Evolutionary conservation across 164 flowering plant species (phyloP).

Genomic region (Malania oleifera): DNA sequence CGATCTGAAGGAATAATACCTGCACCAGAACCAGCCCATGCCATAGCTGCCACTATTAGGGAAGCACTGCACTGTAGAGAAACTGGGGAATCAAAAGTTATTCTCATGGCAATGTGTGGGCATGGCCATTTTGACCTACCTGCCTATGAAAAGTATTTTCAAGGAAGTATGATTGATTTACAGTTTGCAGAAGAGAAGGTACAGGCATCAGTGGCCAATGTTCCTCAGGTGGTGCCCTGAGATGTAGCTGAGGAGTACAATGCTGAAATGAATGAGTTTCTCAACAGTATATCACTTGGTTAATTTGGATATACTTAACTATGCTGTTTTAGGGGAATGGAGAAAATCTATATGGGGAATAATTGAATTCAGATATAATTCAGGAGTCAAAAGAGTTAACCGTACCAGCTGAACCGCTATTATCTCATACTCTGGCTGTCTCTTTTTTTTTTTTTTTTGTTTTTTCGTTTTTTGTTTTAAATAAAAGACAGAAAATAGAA

Average conservation of each 20-base stretch:
- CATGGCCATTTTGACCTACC: constrained; percentile 97
- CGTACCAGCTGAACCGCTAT: too few relatives aligned
- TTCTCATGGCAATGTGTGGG: constrained; percentile 93
- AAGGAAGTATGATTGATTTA: constrained; percentile 77
- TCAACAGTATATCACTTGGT: too few relatives aligned
- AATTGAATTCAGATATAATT: too few relatives aligned
- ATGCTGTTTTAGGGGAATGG: too few relatives aligned
- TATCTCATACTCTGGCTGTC: too few relatives aligned
- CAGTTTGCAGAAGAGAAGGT: constrained; percentile 58
- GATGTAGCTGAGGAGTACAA: not conserved
- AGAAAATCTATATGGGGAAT: too few relatives aligned
- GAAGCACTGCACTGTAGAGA: constrained; percentile 84
- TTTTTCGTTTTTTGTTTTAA: too few relatives aligned
- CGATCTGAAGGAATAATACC: constrained; percentile 86
- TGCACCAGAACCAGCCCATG: constrained; percentile 97
- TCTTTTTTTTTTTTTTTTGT: too few relatives aligned
- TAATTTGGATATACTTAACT: too few relatives aligned
- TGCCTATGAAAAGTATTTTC: constrained; percentile 83
- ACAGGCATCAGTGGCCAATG: constrained; percentile 46
- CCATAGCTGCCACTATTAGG: constrained; percentile 91
- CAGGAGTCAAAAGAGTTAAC: too few relatives aligned
- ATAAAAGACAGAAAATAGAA: too few relatives aligned
- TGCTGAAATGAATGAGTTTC: too few relatives aligned
- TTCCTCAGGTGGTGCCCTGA: constrained; percentile 38
- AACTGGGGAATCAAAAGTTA: constrained; percentile 83